Base-by-base conservation (phyloP, 371 early-diverging fungal genomes). In the Funneliformis caledonium region DNA sequence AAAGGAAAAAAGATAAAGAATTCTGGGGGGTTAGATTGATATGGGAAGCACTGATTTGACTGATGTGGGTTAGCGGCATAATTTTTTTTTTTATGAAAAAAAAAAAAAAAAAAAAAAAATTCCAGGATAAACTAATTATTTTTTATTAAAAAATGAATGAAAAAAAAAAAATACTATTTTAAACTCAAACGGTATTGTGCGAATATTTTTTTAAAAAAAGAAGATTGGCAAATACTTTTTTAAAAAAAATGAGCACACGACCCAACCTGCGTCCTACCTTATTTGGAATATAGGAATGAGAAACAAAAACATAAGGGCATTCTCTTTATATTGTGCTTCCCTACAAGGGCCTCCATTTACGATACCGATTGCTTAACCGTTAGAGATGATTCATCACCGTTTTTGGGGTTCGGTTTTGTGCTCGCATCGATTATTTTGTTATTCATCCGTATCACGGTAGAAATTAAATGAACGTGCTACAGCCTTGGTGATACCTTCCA, bases 231-330 rank as follows among this genome's bases (percentile, higher is more conserved):
- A 67, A 19, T 19, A 37, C 16, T 52, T 52, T 16, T 3, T 26
- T 26, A 64, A 33, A 64, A 64, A 64, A 67, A 37, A 26, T 26
- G 68, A 37, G 42, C 42, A 37, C 68, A 67, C 22, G 68, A 14
- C 68, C 68, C 68, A 42, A 67, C 68, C 42, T 37, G 42, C 68
- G 26, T 19, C 26, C 37, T 67, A 42, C 68, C 68, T 33, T 42
- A 26, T 67, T 67, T 67, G 42, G 37, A 67, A 26, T n/a, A 67
- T 67, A 67, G 68, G 68, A 67, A 42, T n/a, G 37, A 67, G 37
- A 14, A 14, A 42, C 8, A 31, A 37, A 26, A 33, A 42, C 31
- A 67, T 37, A 67, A 67, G 68, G 68, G 42, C 42, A 37, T 67
- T 67, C 42, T 33, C 42, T 67, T 67, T 26, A 37, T 67, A 67